Conservation (phyloP, 2,329 filamentous ascomycete genomes). For the Orbilia ellipsospora region DNA sequence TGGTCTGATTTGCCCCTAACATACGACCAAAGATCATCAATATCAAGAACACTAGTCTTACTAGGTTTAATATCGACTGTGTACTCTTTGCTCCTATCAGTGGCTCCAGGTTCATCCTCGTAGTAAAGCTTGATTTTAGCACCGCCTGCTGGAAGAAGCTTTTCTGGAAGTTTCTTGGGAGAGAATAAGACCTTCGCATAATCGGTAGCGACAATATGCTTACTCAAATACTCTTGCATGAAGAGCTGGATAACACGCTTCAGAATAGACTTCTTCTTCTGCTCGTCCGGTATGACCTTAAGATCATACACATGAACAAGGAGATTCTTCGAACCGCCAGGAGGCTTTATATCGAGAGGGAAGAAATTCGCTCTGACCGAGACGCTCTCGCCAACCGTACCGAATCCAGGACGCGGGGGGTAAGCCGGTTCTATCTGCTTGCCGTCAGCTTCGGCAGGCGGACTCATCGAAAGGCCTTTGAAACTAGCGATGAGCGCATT, state of each 20-base stretch:
- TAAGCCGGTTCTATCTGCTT: constrained; percentile 52
- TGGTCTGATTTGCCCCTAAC: constrained; percentile 56
- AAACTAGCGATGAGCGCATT: constrained; percentile 58
- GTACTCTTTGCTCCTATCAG: constrained; percentile 57
- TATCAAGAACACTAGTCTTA: constrained; percentile 33
- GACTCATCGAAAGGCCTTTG: constrained; percentile 37
- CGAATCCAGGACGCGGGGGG: constrained; percentile 57
- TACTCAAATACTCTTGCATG: constrained; percentile 35
- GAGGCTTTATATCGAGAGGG: constrained; percentile 55
- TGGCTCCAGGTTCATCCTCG: constrained; percentile 55
- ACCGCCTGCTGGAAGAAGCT: constrained; percentile 46
- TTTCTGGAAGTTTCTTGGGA: constrained; percentile 49
- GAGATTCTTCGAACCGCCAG: constrained; percentile 28
- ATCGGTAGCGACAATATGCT: constrained; percentile 57
- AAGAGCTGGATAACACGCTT: constrained; percentile 55
- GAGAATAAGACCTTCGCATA: constrained; percentile 57
- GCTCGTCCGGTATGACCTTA: constrained; percentile 57
- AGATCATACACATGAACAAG: constrained; percentile 58
- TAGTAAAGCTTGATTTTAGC: constrained; percentile 57
- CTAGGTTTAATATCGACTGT: constrained; percentile 56
- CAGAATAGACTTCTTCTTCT: constrained; percentile 56
- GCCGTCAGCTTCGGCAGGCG: constrained; percentile 33
- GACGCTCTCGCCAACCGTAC: constrained; percentile 56
- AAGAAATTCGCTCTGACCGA: constrained; percentile 58
- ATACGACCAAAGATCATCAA: constrained; percentile 56